Base-by-base conservation (phyloP, 768 basidiomycete genomes). In the Tylopilus rubrobrunneus region DNA sequence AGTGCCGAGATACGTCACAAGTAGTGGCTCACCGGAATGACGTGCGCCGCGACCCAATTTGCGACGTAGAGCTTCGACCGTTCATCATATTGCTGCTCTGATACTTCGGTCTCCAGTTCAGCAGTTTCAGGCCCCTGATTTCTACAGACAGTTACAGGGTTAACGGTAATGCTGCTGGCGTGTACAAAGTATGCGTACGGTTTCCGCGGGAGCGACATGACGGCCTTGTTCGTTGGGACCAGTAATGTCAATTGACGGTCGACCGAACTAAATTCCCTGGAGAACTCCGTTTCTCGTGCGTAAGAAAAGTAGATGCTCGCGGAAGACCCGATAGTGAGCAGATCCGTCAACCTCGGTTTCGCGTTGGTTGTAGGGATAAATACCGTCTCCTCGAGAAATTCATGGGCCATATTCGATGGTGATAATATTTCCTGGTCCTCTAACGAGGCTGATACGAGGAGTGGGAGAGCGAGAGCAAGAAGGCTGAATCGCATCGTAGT, bases 221-320 rank as follows among this genome's bases (percentile, higher is more conserved):
- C 83, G 9, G 91, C 92, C 68, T 86, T 89, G 70, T 96, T 94
- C 25, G 87, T 89, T 1, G 92, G 92, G 5, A 86, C 91, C 41
- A 96, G 77, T 10, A 95, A 49, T 0, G 91, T 91, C 51, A 74
- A 68, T 7, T 64, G 51, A 17, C 68, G 64, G 28, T 62, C 50
- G 6, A 40, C 42, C 15, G 65, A 61, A 23, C 48, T 57, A 47
- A 92, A 78, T 10, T 75, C 72, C 29, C 65, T 62, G 64, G 83
- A 85, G n/a, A 86, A 59, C 59, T 81, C 76, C 2, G 84, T 73
- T 62, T 91, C 89, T 7, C 89, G 78, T 5, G 88, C 86, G 66
- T 92, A 92, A 0, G 86, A 83, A 66, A 84, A 91, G 76, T 90
- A 93, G 48, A 93, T 92, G 39, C 89, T 92, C 9, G 82, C 80